Percentiles rank a stretch among this genome's conserved stretches.
phyloP scores from a whole-genome alignment of 2,329 filamentous ascomycete genomes.

The Ceratocystis smalleyi region DNA sequence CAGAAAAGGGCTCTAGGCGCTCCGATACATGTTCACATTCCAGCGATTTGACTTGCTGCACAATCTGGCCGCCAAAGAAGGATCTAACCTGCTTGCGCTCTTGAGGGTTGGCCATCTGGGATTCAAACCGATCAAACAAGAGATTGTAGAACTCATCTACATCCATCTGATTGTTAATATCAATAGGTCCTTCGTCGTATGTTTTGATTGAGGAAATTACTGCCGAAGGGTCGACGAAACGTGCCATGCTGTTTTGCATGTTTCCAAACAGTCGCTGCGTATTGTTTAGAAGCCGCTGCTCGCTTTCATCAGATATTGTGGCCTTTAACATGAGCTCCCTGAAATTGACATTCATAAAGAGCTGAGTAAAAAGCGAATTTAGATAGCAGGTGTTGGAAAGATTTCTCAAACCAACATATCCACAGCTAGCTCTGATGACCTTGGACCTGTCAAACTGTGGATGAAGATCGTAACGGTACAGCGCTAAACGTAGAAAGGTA shows the following conservation, averaged over 20 bases:
- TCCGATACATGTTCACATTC: slow-evolving; percentile 92
- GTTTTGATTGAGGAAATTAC: slow-evolving; percentile 66
- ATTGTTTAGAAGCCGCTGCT: slow-evolving; percentile 55
- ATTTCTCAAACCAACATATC: slow-evolving; percentile 81
- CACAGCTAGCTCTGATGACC: slow-evolving; percentile 58
- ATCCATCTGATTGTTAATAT: slow-evolving; percentile 87
- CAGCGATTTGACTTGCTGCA: slow-evolving; percentile 90
- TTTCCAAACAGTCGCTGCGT: slow-evolving; percentile 69
- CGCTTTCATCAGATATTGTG: slow-evolving; percentile 38
- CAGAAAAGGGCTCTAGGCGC: slow-evolving; percentile 75
- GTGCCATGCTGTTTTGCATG: slow-evolving; percentile 69
- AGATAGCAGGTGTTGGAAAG: slow-evolving; percentile 94
- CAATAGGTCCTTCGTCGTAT: slow-evolving; percentile 68
- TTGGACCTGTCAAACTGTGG: slow-evolving; percentile 49
- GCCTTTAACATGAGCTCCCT: slow-evolving; percentile 64
- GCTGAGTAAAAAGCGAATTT: slow-evolving; percentile 83
- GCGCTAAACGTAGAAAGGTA: slow-evolving; percentile 22
- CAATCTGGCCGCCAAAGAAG: slow-evolving; percentile 81
- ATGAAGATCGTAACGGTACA: slow-evolving; percentile 46
- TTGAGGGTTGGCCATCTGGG: slow-evolving; percentile 52
- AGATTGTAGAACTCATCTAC: slow-evolving; percentile 96
- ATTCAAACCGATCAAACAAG: slow-evolving; percentile 81
- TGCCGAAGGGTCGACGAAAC: slow-evolving; percentile 54
- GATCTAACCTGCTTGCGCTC: slow-evolving; percentile 59
- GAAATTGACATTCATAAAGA: slow-evolving; percentile 90